Evolutionary conservation across 805 yeast genomes (phyloP).

Genomic region (Pichia cephalocereana): DNA sequence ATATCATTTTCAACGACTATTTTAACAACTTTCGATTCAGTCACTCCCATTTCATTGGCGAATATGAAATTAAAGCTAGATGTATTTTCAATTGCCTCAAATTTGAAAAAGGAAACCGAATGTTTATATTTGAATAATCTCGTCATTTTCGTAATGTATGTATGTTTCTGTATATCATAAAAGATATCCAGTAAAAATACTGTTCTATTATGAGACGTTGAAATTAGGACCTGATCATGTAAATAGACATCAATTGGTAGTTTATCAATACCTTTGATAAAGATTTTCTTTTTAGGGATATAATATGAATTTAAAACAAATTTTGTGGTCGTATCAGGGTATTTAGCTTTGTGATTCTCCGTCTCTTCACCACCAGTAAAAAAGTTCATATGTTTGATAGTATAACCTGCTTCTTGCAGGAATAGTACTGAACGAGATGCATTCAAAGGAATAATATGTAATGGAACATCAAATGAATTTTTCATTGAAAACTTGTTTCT

Average conservation of each 20-base stretch:
- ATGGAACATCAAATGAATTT: constrained; percentile 22
- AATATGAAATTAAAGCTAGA: constrained; percentile 14
- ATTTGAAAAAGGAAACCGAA: constrained; percentile 15
- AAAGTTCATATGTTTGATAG: constrained; percentile 18
- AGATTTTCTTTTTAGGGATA: constrained; percentile 15
- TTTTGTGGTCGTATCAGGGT: background rate
- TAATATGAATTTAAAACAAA: constrained; percentile 17
- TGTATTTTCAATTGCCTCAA: constrained; percentile 14
- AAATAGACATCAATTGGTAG: constrained; percentile 10
- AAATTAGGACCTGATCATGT: constrained; percentile 24
- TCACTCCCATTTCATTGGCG: constrained; percentile 19
- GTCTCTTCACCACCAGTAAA: constrained; percentile 18
- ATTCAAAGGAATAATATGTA: constrained; percentile 18
- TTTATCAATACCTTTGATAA: constrained; percentile 11
- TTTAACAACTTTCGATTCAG: constrained; percentile 16
- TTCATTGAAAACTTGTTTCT: constrained; percentile 1
- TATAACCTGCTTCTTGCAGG: constrained; percentile 18
- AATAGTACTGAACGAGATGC: constrained; percentile 19
- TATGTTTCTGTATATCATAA: constrained; percentile 14
- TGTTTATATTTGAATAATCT: constrained; percentile 18
- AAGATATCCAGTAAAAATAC: constrained; percentile 22
- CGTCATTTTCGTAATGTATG: constrained; percentile 7
- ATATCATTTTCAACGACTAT: constrained; percentile 11
- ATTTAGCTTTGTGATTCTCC: constrained; percentile 3
- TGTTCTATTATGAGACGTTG: constrained; percentile 11